Conservation (phyloP, 139 green algal genomes). For the Chlorella sorokiniana region DNA sequence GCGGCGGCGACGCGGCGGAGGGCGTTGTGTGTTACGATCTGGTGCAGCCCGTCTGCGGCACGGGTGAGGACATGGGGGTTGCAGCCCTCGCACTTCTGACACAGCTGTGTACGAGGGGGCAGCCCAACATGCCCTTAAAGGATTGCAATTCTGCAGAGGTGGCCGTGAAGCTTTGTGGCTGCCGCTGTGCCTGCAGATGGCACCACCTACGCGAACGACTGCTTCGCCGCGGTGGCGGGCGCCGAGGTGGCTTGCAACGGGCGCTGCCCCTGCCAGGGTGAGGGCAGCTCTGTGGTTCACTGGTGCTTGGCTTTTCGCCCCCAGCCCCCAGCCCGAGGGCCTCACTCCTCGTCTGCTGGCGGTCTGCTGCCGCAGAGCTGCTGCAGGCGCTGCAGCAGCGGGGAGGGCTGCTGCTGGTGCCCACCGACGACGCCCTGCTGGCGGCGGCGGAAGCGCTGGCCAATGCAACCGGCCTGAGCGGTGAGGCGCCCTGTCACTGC, state of each 20-base stretch:
- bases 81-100: not conserved
- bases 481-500: too few species aligned
- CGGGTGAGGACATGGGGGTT: not conserved
- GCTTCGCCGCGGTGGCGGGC: not conserved
- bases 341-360: not conserved
- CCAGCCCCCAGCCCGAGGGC: not conserved
- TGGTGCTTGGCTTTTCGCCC: not conserved
- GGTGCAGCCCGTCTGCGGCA: conserved; percentile 1
- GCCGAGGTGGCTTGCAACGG: conserved; percentile 1
- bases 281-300: not conserved
- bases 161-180: too few species aligned
- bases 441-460: not conserved
- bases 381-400: not conserved
- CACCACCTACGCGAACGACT: not conserved
- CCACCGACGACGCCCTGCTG: conserved; percentile 16
- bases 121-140: not conserved
- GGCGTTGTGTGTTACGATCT: not conserved
- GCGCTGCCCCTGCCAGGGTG: conserved; percentile 29
- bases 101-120: not conserved
- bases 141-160: too few species aligned
- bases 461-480: not conserved
- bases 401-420: conserved; percentile 30
- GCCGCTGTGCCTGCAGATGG: too few species aligned
- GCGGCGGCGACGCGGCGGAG: not conserved
- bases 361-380: conserved; percentile 4